Conservation (phyloP, 2,329 filamentous ascomycete genomes). For the Gnomoniopsis smithogilvyi region DNA sequence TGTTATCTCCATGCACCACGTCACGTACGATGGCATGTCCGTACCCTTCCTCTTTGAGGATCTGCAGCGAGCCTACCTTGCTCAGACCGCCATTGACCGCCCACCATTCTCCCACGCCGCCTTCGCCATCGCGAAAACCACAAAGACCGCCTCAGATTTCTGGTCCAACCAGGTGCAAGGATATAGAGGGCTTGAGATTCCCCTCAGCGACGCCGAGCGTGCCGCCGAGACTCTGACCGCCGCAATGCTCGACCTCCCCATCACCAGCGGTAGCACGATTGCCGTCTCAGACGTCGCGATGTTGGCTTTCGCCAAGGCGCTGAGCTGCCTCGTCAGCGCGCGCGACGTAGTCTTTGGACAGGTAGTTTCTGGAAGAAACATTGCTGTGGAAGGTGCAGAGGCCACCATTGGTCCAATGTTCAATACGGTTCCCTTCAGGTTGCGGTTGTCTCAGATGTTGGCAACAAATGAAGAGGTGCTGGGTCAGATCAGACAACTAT, state of each 20-base stretch:
- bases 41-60: slow-evolving; percentile 9
- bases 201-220: neutral
- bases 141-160: slow-evolving; percentile 16
- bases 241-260: neutral
- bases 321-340: slow-evolving; percentile 27
- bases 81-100: neutral
- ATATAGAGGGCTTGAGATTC: neutral
- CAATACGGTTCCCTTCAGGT: slow-evolving; percentile 44
- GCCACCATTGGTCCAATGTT: slow-evolving; percentile 49
- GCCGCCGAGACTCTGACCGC: neutral
- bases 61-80: neutral
- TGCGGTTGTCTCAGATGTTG: neutral
- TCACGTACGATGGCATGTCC: slow-evolving; percentile 10
- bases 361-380: slow-evolving; percentile 47
- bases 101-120: slow-evolving; percentile 7
- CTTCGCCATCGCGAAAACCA: slow-evolving; percentile 19
- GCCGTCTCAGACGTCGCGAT: slow-evolving; percentile 28
- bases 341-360: slow-evolving; percentile 41
- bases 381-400: slow-evolving; percentile 43
- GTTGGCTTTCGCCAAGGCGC: slow-evolving; percentile 27
- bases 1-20: slow-evolving; percentile 9
- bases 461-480: neutral
- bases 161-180: neutral
- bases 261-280: slow-evolving; percentile 25
- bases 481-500: neutral